A percentile compares a stretch with the other conserved stretches of the same genome.
Conservation (phyloP, 2,329 filamentous ascomycete genomes). For the Torrubiella hemipterigena region DNA sequence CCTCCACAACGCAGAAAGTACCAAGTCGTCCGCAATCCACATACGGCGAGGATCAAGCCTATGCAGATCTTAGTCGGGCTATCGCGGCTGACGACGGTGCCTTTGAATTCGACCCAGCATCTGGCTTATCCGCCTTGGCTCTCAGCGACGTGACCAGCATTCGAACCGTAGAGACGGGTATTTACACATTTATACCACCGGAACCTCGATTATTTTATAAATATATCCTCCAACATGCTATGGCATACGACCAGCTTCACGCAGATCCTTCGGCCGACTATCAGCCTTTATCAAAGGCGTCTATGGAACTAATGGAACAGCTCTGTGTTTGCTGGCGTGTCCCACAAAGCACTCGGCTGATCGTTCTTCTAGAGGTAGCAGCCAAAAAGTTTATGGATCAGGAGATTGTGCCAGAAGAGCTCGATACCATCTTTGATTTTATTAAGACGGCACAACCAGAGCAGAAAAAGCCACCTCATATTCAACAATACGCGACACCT, state of each 20-base stretch:
- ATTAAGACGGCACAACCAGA: slow-evolving; percentile 62
- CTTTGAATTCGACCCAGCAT: slow-evolving; percentile 49
- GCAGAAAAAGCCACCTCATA: slow-evolving; percentile 48
- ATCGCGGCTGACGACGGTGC: slow-evolving; percentile 31
- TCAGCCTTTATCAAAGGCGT: slow-evolving; percentile 59
- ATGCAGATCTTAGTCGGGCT: slow-evolving; percentile 39
- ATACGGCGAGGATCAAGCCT: slow-evolving; percentile 36
- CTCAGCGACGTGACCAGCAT: slow-evolving; percentile 42
- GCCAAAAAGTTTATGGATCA: slow-evolving; percentile 76
- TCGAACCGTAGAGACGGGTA: slow-evolving; percentile 45
- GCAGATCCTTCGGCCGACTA: slow-evolving; percentile 36
- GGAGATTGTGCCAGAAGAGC: slow-evolving; percentile 66
- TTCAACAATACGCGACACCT: slow-evolving; percentile 37
- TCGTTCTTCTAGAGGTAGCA: slow-evolving; percentile 75
- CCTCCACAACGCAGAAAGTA: slow-evolving; percentile 49
- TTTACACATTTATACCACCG: slow-evolving; percentile 81
- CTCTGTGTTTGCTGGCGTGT: slow-evolving; percentile 82
- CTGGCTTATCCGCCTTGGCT: slow-evolving; percentile 55
- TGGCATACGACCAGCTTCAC: slow-evolving; percentile 52
- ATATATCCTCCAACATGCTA: slow-evolving; percentile 65
- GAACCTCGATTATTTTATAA: slow-evolving; percentile 77
- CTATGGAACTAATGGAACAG: slow-evolving; percentile 73
- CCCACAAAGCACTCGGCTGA: slow-evolving; percentile 66
- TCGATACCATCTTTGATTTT: slow-evolving; percentile 74
- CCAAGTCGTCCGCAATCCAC: slow-evolving; percentile 35